Base-by-base conservation (phyloP, 495 filamentous ascomycete species). In the Sporormia fimetaria region DNA sequence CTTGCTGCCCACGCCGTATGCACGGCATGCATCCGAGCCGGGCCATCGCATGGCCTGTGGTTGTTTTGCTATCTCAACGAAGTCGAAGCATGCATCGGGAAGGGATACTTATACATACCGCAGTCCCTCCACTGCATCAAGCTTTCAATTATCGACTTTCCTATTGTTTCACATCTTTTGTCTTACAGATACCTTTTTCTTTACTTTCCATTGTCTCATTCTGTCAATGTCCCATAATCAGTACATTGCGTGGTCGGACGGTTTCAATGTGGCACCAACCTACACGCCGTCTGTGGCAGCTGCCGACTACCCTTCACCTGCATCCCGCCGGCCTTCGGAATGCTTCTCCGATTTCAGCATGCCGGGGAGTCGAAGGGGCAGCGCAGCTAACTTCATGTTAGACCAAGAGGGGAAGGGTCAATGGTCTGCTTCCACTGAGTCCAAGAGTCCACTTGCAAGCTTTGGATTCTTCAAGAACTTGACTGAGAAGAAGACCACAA, bases 401-500 rank as follows among this genome's bases (percentile, higher is more conserved):
- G 48, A 43, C 16, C 42, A 40, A 47, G 46, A 51, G 51, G 45
- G 36, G 43, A 57, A 40, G 29, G 54, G 31, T 7, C 43, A 46
- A 25, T 48, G 48, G 43, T 39, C 54, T 40, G 58, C 61, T 31
- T 60, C 56, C 42, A 49, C 35, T 37, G 60, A 40, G 43, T 57
- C 57, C 42, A 76, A 69, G 46, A 68, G 66, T 30, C 69, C 71
- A 10, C 57, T 76, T 14, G 56, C 72, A 27, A 76, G 70, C 46
- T 60, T 78, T 40, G 63, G 62, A 25, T 74, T 78, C 38, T 63
- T 80, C 30, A 78, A 75, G 55, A 63, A 54, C 25, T 54, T 80
- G 20, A 71, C 65, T n/a, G 56, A 78, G 35, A 78, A 77, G 63
- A 77, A 70, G 54, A 69, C 64, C 6, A 77, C 71, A 4, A 64